Conservation (phyloP, 2,329 filamentous ascomycete species). For the Spiromastix sp. region DNA sequence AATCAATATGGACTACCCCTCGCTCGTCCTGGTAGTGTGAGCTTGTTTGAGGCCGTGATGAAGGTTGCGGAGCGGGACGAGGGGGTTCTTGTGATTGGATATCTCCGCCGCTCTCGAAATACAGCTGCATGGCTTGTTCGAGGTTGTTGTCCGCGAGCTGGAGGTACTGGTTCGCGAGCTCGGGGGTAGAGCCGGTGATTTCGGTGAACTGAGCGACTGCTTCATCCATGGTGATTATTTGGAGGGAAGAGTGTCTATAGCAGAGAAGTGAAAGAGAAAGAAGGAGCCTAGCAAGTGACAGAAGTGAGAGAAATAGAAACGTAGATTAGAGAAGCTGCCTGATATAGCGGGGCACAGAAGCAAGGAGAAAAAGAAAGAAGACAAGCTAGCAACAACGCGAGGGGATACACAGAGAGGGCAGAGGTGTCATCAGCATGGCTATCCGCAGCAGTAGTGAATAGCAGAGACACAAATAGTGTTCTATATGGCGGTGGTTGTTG, state of each 20-base stretch:
- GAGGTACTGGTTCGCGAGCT: conserved; percentile 72
- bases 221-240: conserved; percentile 56
- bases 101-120: conserved; percentile 72
- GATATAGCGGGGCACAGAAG: background rate
- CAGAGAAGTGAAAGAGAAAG: background rate
- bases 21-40: conserved; percentile 42
- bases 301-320: too few species aligned
- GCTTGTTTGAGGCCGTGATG: conserved; percentile 23
- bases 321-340: background rate
- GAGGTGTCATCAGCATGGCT: too few species aligned
- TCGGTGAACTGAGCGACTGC: conserved; percentile 64
- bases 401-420: background rate
- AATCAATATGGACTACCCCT: conserved; percentile 65
- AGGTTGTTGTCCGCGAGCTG: conserved; percentile 75
- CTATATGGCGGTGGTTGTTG: background rate
- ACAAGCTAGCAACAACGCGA: background rate
- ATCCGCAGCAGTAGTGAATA: too few species aligned
- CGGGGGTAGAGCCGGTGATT: conserved; percentile 66
- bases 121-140: conserved; percentile 79
- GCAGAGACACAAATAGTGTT: background rate
- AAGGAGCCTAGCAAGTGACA: background rate
- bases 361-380: background rate
- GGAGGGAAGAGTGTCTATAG: background rate
- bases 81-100: conserved; percentile 39
- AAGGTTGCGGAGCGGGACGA: conserved; percentile 25